Percentiles rank a stretch among this genome's conserved stretches.
Evolutionary conservation across 2,329 filamentous ascomycete species (phyloP).

Genomic region (Dichotomopilus funicola): DNA sequence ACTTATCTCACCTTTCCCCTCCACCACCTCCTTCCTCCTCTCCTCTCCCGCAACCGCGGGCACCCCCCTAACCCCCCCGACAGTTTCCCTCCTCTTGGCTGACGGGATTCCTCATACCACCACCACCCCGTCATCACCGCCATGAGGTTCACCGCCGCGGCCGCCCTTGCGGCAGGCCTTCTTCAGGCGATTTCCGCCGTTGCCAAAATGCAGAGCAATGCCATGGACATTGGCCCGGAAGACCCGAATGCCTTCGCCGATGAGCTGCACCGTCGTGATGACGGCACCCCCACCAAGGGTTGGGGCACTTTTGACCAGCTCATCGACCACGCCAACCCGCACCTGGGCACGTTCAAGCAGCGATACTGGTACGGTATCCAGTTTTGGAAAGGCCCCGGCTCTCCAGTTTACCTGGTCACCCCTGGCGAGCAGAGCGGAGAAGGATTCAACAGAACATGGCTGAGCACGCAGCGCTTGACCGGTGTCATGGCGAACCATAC

Average conservation of each 20-base stretch:
- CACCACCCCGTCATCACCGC: background rate
- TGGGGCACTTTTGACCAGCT: constrained; percentile 34
- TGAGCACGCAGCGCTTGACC: constrained; percentile 37
- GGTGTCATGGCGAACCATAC: constrained; percentile 35
- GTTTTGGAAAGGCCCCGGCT: constrained; percentile 36
- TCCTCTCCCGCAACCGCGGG: background rate
- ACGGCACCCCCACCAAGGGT: constrained; percentile 13
- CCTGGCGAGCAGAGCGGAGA: constrained; percentile 34
- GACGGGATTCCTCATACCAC: background rate
- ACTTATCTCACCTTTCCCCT: background rate
- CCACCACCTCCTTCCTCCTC: background rate
- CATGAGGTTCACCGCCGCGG: constrained; percentile 13
- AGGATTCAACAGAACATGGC: constrained; percentile 31
- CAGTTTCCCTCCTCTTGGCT: background rate
- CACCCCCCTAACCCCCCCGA: no score
- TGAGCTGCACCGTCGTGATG: constrained; percentile 14
- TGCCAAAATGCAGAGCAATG: constrained; percentile 9
- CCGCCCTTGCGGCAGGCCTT: constrained; percentile 5
- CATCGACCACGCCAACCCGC: constrained; percentile 35
- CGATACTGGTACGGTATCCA: constrained; percentile 36
- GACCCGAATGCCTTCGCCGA: constrained; percentile 9
- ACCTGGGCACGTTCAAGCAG: constrained; percentile 36
- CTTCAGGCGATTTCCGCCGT: constrained; percentile 1
- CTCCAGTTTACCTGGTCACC: constrained; percentile 36
- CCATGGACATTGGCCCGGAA: constrained; percentile 23